A percentile compares a stretch with the other conserved stretches of the same genome.
Conservation (phyloP, 2,329 filamentous ascomycete genomes). For the Ophiostoma ulmi region DNA sequence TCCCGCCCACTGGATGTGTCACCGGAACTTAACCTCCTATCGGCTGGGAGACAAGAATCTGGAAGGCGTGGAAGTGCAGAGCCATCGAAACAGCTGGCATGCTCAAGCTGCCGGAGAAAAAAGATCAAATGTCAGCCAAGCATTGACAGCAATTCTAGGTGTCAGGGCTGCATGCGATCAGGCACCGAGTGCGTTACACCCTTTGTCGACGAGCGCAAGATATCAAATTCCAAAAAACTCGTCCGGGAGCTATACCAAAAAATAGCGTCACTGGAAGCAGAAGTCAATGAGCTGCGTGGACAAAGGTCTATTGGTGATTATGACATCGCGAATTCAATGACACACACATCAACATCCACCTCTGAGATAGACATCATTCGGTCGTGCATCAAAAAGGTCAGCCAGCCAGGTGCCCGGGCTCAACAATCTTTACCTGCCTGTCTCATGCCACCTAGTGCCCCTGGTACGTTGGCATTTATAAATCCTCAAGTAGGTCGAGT, state of each 20-base stretch:
- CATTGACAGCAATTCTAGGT: neutral
- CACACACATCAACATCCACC: neutral
- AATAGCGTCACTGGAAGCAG: constrained; percentile 20
- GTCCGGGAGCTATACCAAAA: constrained; percentile 21
- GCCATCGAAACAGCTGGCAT: constrained; percentile 22
- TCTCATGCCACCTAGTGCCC: neutral
- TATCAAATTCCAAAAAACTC: constrained; percentile 21
- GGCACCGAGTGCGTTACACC: constrained; percentile 18
- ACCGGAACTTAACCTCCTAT: too few species aligned
- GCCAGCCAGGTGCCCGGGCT: neutral
- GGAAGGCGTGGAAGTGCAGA: constrained; percentile 11
- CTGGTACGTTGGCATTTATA: constrained; percentile 6
- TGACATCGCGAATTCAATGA: neutral
- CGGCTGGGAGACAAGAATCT: neutral
- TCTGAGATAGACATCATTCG: constrained; percentile 10
- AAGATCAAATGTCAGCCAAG: constrained; percentile 21
- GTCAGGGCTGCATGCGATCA: constrained; percentile 10
- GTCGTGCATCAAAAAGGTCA: constrained; percentile 14
- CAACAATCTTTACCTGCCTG: neutral
- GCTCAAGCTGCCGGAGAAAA: constrained; percentile 16
- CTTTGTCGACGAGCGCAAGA: constrained; percentile 20
- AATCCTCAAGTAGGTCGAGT: neutral
- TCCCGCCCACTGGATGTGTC: neutral
- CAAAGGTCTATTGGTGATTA: neutral
- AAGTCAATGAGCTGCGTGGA: neutral